Evolutionary conservation across 2,329 filamentous ascomycete species (phyloP).

Genomic region (Macroventuria anomochaeta): DNA sequence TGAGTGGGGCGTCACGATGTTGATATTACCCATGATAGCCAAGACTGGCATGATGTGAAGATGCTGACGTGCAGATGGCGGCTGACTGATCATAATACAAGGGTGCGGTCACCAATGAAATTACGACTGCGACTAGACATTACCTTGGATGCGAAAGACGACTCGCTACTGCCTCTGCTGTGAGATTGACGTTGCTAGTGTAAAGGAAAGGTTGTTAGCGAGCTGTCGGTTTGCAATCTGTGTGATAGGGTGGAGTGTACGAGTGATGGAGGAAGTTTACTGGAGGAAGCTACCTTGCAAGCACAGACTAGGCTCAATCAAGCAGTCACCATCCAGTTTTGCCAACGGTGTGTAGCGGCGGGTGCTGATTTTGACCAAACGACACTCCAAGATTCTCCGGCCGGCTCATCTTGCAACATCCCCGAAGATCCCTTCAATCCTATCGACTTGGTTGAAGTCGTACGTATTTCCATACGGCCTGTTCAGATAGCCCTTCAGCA

Average conservation of each 20-base stretch:
- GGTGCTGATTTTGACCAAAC: too few relatives aligned
- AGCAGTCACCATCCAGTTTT: background rate
- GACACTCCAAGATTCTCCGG: background rate
- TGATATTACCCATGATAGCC: constrained; percentile 16
- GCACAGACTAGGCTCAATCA: background rate
- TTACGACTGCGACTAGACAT: background rate
- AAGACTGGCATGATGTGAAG: constrained; percentile 13
- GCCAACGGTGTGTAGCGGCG: background rate
- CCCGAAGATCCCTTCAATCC: constrained; percentile 35
- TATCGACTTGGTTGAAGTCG: constrained; percentile 61
- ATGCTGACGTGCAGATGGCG: constrained; percentile 20
- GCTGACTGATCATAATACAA: constrained; percentile 26
- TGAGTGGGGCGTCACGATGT: constrained; percentile 16
- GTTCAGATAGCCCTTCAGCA: constrained; percentile 59
- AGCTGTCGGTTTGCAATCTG: too few relatives aligned
- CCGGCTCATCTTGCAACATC: background rate
- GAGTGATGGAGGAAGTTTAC: background rate
- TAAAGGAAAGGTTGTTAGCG: background rate
- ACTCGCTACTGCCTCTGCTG: too few relatives aligned
- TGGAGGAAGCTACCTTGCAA: background rate
- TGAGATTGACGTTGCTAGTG: background rate
- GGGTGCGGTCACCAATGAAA: background rate
- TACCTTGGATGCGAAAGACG: background rate
- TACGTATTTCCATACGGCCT: constrained; percentile 68
- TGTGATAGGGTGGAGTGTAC: background rate